These are phyloP conservation scores for Pythium dissotocum DNA, from an alignment of 352 stramenopile species.

Conservation along the genomic window DNA sequence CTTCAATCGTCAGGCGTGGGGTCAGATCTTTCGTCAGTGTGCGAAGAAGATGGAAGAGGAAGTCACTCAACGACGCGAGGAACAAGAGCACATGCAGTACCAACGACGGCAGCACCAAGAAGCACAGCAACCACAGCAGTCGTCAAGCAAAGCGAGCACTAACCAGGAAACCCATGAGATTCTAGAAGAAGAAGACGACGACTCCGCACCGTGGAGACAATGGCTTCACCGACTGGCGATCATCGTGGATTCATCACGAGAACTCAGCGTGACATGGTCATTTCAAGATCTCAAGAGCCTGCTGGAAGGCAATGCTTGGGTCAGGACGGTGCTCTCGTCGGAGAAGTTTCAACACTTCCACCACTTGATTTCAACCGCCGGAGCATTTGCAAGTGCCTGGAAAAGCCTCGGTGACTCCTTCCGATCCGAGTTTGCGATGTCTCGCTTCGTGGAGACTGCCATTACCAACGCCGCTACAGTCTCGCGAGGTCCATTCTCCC, in stretches of 20 bases:
- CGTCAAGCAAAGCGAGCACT: background rate
- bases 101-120: constrained; percentile 26
- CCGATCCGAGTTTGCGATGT: constrained; percentile 50
- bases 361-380: constrained; percentile 36
- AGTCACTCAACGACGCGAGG: constrained; percentile 30
- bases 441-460: constrained; percentile 10
- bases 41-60: constrained; percentile 43
- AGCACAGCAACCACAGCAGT: constrained; percentile 19
- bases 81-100: constrained; percentile 37
- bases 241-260: constrained; percentile 37
- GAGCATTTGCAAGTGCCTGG: constrained; percentile 49
- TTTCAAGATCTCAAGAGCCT: constrained; percentile 36
- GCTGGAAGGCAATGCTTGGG: constrained; percentile 48
- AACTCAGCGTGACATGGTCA: constrained; percentile 44
- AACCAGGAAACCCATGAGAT: background rate
- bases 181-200: background rate
- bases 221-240: constrained; percentile 32
- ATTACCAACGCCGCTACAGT: constrained; percentile 2
- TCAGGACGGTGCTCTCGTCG: constrained; percentile 35
- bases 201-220: background rate
- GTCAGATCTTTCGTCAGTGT: constrained; percentile 55
- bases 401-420: constrained; percentile 49
- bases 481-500: background rate
- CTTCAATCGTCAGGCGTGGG: constrained; percentile 52
- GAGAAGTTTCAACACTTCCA: constrained; percentile 31